Percentiles rank a stretch among this genome's conserved stretches.
Conservation (phyloP, 192 early-diverging fungal species). For the Gigaspora rosea region DNA sequence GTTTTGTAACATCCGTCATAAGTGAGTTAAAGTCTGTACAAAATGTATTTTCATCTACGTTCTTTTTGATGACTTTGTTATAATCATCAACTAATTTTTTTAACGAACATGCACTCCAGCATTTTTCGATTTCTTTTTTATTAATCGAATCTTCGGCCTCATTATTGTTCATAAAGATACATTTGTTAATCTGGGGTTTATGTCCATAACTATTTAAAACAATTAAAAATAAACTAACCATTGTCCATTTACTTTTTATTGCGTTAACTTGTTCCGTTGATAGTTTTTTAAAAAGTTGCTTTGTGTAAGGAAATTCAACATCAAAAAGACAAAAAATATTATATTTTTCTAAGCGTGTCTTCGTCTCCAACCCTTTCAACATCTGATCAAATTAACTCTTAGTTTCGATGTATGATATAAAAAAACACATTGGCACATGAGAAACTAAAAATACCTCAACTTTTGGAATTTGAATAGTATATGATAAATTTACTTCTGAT, state of each 20-base stretch:
- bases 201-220: background rate
- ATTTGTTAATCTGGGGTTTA: background rate
- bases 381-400: conserved; percentile 2
- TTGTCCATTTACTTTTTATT: conserved; percentile 14
- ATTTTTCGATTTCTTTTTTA: conserved; percentile 19
- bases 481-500: background rate
- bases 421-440: too few relatives aligned
- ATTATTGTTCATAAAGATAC: conserved; percentile 4
- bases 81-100: conserved; percentile 15
- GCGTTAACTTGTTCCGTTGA: background rate
- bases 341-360: background rate
- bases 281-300: conserved; percentile 13
- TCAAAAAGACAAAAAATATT: conserved; percentile 25
- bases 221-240: conserved; percentile 22
- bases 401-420: background rate
- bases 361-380: background rate
- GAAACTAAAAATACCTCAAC: background rate
- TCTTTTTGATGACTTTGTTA: conserved; percentile 1
- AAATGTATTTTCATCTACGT: conserved; percentile 8
- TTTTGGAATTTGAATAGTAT: background rate
- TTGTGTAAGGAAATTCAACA: conserved; percentile 6
- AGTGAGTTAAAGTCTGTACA: conserved; percentile 16
- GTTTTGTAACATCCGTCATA: background rate
- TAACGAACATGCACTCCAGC: conserved; percentile 8
- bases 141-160: conserved; percentile 5